Percentiles rank a stretch among this genome's conserved stretches.
phyloP scores from a whole-genome alignment of 768 basidiomycete genomes.

The Rhizopogon roseolus region DNA sequence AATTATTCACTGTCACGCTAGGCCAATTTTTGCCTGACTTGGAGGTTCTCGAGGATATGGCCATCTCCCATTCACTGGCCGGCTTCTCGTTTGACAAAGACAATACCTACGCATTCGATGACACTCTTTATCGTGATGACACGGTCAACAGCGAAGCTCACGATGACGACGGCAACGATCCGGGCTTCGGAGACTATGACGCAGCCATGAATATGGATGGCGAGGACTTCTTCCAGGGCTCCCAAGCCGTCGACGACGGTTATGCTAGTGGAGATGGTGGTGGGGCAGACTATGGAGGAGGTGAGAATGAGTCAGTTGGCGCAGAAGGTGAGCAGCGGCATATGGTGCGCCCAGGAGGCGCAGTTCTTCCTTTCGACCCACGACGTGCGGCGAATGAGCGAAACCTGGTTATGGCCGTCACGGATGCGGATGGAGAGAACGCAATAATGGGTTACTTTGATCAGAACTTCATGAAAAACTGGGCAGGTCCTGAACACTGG shows the following conservation, averaged over 20 bases:
- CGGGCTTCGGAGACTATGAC: slow-evolving; percentile 17
- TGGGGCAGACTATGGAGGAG: slow-evolving; percentile 37
- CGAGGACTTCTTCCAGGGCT: slow-evolving; percentile 64
- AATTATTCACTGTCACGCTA: slow-evolving; percentile 20
- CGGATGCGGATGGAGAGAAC: slow-evolving; percentile 53
- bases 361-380: slow-evolving; percentile 81
- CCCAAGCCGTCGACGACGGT: slow-evolving; percentile 49
- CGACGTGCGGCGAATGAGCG: slow-evolving; percentile 68
- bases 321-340: slow-evolving; percentile 37
- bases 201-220: slow-evolving; percentile 37
- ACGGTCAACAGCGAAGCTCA: slow-evolving; percentile 33
- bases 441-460: slow-evolving; percentile 88
- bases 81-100: slow-evolving; percentile 81
- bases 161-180: slow-evolving; percentile 25
- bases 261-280: slow-evolving; percentile 35
- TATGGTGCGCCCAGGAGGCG: slow-evolving; percentile 32
- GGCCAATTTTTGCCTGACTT: slow-evolving; percentile 74
- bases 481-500: slow-evolving; percentile 99
- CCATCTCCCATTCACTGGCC: slow-evolving; percentile 77
- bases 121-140: slow-evolving; percentile 57
- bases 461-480: slow-evolving; percentile 80
- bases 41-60: slow-evolving; percentile 54
- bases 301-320: slow-evolving; percentile 39
- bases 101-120: slow-evolving; percentile 51
- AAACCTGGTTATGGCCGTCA: slow-evolving; percentile 85